These are phyloP conservation scores for Peltaster fructicola DNA, from an alignment of 2,329 filamentous ascomycete species.

Conservation along the genomic window DNA sequence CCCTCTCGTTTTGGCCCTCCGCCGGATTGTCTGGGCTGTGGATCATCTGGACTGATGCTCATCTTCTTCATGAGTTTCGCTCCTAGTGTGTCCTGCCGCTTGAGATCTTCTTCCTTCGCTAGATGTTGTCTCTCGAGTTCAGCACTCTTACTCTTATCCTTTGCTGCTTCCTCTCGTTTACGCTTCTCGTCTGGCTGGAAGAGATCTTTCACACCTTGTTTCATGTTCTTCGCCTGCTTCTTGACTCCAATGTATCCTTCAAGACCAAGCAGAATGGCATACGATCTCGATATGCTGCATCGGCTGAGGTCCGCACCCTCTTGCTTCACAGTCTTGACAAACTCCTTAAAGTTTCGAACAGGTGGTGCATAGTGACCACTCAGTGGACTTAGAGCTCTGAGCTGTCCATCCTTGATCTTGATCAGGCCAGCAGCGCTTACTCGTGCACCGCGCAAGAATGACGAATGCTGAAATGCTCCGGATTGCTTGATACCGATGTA, in stretches of 20 bases:
- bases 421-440: slow-evolving; percentile 73
- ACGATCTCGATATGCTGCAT: slow-evolving; percentile 64
- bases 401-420: slow-evolving; percentile 62
- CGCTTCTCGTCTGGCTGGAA: slow-evolving; percentile 41
- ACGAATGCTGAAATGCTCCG: slow-evolving; percentile 80
- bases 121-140: slow-evolving; percentile 40
- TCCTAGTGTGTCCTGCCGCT: no score
- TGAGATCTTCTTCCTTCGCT: slow-evolving; percentile 21
- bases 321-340: slow-evolving; percentile 54
- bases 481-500: slow-evolving; percentile 84
- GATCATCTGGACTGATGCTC: no score
- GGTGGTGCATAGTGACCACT: slow-evolving; percentile 73
- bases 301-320: slow-evolving; percentile 62
- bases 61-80: slow-evolving; percentile 29
- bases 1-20: no score
- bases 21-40: no score
- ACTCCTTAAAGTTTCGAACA: slow-evolving; percentile 64
- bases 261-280: slow-evolving; percentile 64
- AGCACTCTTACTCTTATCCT: slow-evolving; percentile 42
- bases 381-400: slow-evolving; percentile 52
- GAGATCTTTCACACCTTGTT: slow-evolving; percentile 39
- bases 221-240: slow-evolving; percentile 41
- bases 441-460: slow-evolving; percentile 66
- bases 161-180: slow-evolving; percentile 27
- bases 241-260: slow-evolving; percentile 61